These are phyloP conservation scores for Euphorbia schlechtendalii DNA, from an alignment of 441 rosid species.

Conservation along the genomic window DNA sequence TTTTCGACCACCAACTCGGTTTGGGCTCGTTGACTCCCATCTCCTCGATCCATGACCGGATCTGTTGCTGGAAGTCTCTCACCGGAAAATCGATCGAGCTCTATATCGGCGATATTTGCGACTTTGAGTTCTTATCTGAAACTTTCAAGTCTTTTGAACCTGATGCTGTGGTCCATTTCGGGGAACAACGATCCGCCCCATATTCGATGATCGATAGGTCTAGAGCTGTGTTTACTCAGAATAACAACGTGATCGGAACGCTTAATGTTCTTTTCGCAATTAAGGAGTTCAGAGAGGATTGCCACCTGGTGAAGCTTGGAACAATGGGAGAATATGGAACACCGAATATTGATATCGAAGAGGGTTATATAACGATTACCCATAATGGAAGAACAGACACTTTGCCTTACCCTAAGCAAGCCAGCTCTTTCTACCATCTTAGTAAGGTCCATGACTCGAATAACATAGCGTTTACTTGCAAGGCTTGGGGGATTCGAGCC, in stretches of 20 bases:
- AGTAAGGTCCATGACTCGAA: slow-evolving; percentile 93
- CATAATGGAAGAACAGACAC: slow-evolving; percentile 92
- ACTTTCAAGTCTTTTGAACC: slow-evolving; percentile 79
- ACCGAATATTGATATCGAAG: slow-evolving; percentile 93
- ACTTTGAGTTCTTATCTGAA: slow-evolving; percentile 77
- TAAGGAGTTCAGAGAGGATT: slow-evolving; percentile 78
- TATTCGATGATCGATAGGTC: slow-evolving; percentile 95
- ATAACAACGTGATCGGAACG: slow-evolving; percentile 90
- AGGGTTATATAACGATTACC: slow-evolving; percentile 84
- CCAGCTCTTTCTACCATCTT: slow-evolving; percentile 93
- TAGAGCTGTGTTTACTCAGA: slow-evolving; percentile 79
- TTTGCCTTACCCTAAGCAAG: slow-evolving; percentile 93
- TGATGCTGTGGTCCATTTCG: slow-evolving; percentile 86
- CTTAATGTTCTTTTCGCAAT: slow-evolving; percentile 90
- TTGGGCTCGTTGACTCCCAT: slow-evolving; percentile 83
- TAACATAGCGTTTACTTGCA: slow-evolving; percentile 94
- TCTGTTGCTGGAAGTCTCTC: slow-evolving; percentile 74
- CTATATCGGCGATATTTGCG: slow-evolving; percentile 79
- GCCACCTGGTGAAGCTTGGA: slow-evolving; percentile 92
- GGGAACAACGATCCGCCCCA: slow-evolving; percentile 93
- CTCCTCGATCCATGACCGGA: slow-evolving; percentile 68
- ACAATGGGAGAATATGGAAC: slow-evolving; percentile 99
- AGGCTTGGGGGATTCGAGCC: slow-evolving; percentile 97
- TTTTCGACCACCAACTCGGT: slow-evolving; percentile 86
- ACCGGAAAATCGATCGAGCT: slow-evolving; percentile 79